Percentiles rank a stretch among this genome's conserved stretches.
These are phyloP conservation scores for Schizophyllum commune DNA, from an alignment of 1,284 basidiomycete species.

Conservation along the genomic window DNA sequence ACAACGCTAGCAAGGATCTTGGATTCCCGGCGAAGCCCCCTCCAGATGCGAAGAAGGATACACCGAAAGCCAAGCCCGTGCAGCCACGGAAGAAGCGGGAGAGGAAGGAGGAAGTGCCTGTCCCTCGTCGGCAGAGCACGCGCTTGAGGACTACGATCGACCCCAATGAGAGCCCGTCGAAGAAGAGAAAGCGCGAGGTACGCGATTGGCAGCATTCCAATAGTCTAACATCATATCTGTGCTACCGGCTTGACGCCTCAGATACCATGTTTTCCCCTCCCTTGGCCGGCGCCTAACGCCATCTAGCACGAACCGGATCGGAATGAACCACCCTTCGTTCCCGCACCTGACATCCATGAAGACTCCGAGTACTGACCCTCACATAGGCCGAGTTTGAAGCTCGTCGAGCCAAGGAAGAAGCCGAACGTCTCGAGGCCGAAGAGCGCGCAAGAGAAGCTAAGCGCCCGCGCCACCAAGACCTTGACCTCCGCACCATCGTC, in stretches of 20 bases:
- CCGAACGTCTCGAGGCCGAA: slow-evolving; percentile 50
- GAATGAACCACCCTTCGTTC: too few species aligned
- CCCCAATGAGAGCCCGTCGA: slow-evolving; percentile 54
- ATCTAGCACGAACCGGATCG: too few species aligned
- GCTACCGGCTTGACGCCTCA: too few species aligned
- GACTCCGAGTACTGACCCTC: not conserved
- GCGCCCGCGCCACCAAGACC: slow-evolving; percentile 56
- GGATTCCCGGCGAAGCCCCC: slow-evolving; percentile 31
- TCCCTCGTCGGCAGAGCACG: slow-evolving; percentile 56
- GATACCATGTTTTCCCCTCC: too few species aligned
- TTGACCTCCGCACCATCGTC: slow-evolving; percentile 49
- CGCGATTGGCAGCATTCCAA: slow-evolving; percentile 7
- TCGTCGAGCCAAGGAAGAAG: slow-evolving; percentile 35
- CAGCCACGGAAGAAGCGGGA: slow-evolving; percentile 45
- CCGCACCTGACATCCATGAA: too few species aligned
- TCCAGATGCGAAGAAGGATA: slow-evolving; percentile 26
- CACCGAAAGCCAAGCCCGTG: slow-evolving; percentile 44
- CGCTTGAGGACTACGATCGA: slow-evolving; percentile 43
- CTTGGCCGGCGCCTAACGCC: too few species aligned
- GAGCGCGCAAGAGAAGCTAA: slow-evolving; percentile 54
- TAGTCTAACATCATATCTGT: not conserved
- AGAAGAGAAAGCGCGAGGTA: slow-evolving; percentile 60
- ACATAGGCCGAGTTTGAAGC: slow-evolving; percentile 37
- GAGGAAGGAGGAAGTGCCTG: slow-evolving; percentile 30
- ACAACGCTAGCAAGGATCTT: slow-evolving; percentile 45